Evolutionary conservation across 805 yeast genomes (phyloP), one percentile per base, ranked within the genome.

Genomic region (Lipomyces japonicus): DNA sequence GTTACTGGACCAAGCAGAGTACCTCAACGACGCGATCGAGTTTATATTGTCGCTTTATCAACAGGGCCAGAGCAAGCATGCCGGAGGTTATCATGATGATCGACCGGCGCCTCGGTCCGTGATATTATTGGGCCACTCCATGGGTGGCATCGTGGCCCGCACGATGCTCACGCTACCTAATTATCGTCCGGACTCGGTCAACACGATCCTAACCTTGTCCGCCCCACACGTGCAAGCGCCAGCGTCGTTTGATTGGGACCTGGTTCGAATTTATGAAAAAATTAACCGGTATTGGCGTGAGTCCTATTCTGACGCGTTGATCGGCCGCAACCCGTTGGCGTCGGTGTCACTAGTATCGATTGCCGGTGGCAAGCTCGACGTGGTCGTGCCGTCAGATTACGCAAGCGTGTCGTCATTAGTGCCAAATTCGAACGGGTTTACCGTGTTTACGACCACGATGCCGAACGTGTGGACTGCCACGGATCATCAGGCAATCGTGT

Each of bases 81-180:
- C 14, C 48, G 30, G 22, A 46, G 31, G n/a, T 32, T 39, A 5
- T 45, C 38, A 42, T 22, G 41, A 42, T 23, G 52, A 46, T 24
- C 31, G 32, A 12, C 51, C 60, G 4, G 39, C 23, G 3, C 93
- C 93, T 0, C 65, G 67, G 24, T 84, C 96, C 0, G 95, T 91
- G 1, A 78, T 91, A 0, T 64, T 91, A 0, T 58, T 91, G 0
- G 96, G 88, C 2, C 98, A 91, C 69, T 91, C 97, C 0, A 91
- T 91, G 98, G 98, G 98, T 37, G 98, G 98, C 2, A 78, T 91
- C 16, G 97, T 93, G 1, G 85, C 96, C 2, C 74, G 97, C 51
- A 82, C 87, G 0, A 79, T 90, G 79, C 75, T 87, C 4, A 81
- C 95, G 0, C 68, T 91, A 46, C 84, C 88, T 1, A 90, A 88